Conservation (phyloP, 2,329 filamentous ascomycete genomes). For the Teratosphaeria epicoccoides region DNA sequence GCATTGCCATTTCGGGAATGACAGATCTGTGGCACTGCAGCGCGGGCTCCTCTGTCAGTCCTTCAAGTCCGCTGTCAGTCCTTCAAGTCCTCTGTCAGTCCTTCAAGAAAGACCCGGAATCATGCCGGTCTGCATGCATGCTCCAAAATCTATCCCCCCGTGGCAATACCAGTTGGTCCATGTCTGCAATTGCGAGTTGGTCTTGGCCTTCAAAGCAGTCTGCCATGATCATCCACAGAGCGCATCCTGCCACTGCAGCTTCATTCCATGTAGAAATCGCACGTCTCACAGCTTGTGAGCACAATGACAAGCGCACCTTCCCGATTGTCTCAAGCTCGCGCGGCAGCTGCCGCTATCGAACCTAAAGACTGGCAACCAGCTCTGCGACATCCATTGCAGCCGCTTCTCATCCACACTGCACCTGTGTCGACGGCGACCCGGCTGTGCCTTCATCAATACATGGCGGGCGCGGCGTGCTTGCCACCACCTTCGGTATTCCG, state of each 20-base stretch:
- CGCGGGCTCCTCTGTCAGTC: not conserved
- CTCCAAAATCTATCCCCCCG: no score
- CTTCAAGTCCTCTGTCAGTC: no score
- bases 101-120: no score
- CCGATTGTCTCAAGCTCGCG: not conserved
- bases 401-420: not conserved
- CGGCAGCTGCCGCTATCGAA: not conserved
- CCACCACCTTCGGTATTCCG: not conserved
- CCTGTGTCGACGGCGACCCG: not conserved
- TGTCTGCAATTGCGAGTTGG: no score
- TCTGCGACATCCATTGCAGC: not conserved
- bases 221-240: not conserved
- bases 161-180: no score
- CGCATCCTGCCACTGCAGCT: not conserved
- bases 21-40: not conserved
- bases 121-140: no score
- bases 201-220: no score
- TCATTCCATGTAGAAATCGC: not conserved
- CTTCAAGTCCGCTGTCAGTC: no score
- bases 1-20: not conserved
- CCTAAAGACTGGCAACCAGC: not conserved
- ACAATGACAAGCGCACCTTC: not conserved
- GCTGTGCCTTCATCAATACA: not conserved
- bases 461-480: not conserved
- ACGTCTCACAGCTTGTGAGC: not conserved